These are phyloP conservation scores for Globisporangium splendens DNA, from an alignment of 352 stramenopile genomes.

Conservation along the genomic window DNA sequence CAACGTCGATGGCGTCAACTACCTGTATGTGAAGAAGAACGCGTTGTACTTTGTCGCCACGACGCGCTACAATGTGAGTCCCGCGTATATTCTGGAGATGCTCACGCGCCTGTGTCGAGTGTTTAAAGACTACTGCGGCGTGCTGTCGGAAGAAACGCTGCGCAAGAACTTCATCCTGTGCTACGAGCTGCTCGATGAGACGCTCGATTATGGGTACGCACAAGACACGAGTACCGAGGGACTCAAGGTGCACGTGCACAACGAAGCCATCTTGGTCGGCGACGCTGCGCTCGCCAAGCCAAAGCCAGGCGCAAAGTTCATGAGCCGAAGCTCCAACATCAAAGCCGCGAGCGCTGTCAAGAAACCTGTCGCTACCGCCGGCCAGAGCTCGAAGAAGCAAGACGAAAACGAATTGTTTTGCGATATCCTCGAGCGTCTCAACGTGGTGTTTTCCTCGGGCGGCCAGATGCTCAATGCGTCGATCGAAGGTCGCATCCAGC, in stretches of 20 bases:
- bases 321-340: slow-evolving; percentile 72
- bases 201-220: slow-evolving; percentile 98
- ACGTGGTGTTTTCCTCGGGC: slow-evolving; percentile 95
- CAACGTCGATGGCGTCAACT: slow-evolving; percentile 97
- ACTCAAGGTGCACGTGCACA: slow-evolving; percentile 98
- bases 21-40: slow-evolving; percentile 98
- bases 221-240: slow-evolving; percentile 97
- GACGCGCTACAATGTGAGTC: slow-evolving; percentile 95
- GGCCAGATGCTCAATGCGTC: slow-evolving; percentile 97
- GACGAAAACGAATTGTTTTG: slow-evolving; percentile 99
- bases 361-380: slow-evolving; percentile 76
- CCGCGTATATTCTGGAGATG: slow-evolving; percentile 95
- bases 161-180: slow-evolving; percentile 99
- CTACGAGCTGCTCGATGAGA: slow-evolving; percentile 99
- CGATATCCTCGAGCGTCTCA: slow-evolving; percentile 98
- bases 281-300: slow-evolving; percentile 71
- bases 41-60: slow-evolving; percentile 97
- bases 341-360: slow-evolving; percentile 85
- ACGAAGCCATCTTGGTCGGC: slow-evolving; percentile 96
- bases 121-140: slow-evolving; percentile 99
- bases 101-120: slow-evolving; percentile 93
- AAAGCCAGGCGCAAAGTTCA: slow-evolving; percentile 91
- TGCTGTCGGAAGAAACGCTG: slow-evolving; percentile 97
- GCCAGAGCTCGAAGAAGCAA: slow-evolving; percentile 75
- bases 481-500: slow-evolving; percentile 97